Base-by-base conservation (phyloP, 352 stramenopile genomes). In the Phytophthora sansomeana region DNA sequence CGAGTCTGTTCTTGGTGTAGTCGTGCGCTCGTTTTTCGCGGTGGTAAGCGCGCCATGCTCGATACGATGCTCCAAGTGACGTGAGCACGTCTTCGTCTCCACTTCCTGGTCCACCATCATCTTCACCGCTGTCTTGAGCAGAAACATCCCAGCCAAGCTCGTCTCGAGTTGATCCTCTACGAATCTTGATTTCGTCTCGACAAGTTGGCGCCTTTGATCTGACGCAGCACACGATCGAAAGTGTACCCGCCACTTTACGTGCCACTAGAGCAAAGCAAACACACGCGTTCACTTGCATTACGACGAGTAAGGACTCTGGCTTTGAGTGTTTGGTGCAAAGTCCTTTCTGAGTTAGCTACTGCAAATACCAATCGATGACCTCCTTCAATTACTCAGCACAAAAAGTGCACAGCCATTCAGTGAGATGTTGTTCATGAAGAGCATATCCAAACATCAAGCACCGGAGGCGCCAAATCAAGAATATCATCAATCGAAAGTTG, bases 11-110 rank as follows among this genome's bases (percentile, higher is more conserved):
- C 42, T 72, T 78, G 30, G 66, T 78, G 56, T 75, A 75, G 29
- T 68, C 70, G 28, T 78, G 70, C 6, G 70, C 70, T 21, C 61
- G 52, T 38, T 78, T 78, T 41, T 78, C 69, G 50, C 66, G 52
- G 59, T 72, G 57, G 41, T 72, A 74, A 35, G 65, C 50, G 4
- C 60, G 66, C 60, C 61, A 72, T 10, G 66, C 66, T 59, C 70
- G 55, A 58, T 69, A 67, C n/a, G 67, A 70, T 13, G 66, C 55
- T 17, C 54, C 52, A 29, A 78, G 61, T 8, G 70, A 78, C 44
- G 50, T 63, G 4, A 78, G 58, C 5, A 78, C 66, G 42, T 78
- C 70, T 63, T 75, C 66, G 21, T 78, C 70, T 17, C 56, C 70
- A 26, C 70, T 78, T 44, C 65, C 70, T 58, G 62, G 60, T 24